Percentiles rank a stretch among this genome's conserved stretches.
These are phyloP conservation scores for Aspergillus conjunctus DNA, from an alignment of 495 filamentous ascomycete genomes.

Conservation along the genomic window DNA sequence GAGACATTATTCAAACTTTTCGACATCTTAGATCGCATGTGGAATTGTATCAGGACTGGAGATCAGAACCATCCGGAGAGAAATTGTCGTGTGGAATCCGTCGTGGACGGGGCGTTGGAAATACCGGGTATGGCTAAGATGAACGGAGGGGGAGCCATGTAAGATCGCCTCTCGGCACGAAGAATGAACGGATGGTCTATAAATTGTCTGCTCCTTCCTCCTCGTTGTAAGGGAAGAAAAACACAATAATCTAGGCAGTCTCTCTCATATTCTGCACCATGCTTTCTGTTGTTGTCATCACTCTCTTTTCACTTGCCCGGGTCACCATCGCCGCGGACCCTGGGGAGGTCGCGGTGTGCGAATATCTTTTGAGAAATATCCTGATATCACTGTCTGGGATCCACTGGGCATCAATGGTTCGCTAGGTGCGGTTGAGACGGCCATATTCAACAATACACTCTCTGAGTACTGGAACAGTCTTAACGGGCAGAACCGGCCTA, in stretches of 20 bases:
- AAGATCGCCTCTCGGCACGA: no score
- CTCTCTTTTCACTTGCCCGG: background rate
- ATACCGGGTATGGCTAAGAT: no score
- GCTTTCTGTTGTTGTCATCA: background rate
- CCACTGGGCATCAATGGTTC: constrained; percentile 1
- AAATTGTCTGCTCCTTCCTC: no score
- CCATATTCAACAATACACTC: constrained; percentile 8
- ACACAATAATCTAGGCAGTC: no score
- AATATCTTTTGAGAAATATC: constrained; percentile 1
- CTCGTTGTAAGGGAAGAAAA: no score
- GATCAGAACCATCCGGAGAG: no score
- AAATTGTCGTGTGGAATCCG: no score
- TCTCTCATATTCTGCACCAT: no score
- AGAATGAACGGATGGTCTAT: no score
- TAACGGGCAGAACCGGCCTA: constrained; percentile 19
- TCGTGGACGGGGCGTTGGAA: no score
- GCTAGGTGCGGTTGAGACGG: background rate
- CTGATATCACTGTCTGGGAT: constrained; percentile 15
- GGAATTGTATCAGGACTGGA: background rate
- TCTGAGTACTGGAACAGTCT: constrained; percentile 20
- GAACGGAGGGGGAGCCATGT: no score
- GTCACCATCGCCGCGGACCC: background rate
- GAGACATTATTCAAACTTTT: background rate
- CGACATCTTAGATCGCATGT: background rate
- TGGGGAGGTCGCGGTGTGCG: background rate